A percentile compares a stretch with the other conserved stretches of the same genome.
These are phyloP conservation scores for Elsinoe necatrix DNA, from an alignment of 2,329 filamentous ascomycete species.

Conservation along the genomic window DNA sequence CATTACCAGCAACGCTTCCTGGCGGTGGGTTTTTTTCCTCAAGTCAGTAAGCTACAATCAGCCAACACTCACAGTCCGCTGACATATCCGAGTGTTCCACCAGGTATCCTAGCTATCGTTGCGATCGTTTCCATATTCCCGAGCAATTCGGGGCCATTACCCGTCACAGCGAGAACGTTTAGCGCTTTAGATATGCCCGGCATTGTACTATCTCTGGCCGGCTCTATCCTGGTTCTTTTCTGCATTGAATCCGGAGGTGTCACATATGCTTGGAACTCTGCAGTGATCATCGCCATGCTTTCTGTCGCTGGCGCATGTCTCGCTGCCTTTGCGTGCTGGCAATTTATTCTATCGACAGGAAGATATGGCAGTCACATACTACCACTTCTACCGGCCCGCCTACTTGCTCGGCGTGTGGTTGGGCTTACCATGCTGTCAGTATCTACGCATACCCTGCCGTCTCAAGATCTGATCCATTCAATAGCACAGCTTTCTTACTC, in stretches of 20 bases:
- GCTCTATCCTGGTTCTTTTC: not conserved
- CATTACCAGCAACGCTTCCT: conserved; percentile 32
- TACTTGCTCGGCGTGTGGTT: conserved; percentile 7
- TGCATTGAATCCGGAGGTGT: not conserved
- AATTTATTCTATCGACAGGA: conserved; percentile 3
- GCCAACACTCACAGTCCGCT: not conserved
- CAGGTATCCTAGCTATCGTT: conserved; percentile 7
- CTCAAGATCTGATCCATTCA: not conserved
- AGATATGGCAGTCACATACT: conserved; percentile 4
- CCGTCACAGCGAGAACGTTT: not conserved
- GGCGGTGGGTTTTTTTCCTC: conserved; percentile 42
- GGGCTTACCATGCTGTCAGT: conserved; percentile 9
- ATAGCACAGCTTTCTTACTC: conserved; percentile 11
- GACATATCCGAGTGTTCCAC: not conserved
- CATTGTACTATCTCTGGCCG: not conserved
- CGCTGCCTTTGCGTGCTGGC: conserved; percentile 7
- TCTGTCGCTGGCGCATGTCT: not conserved
- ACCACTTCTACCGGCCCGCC: conserved; percentile 2
- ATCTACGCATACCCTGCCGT: not conserved
- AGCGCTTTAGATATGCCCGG: conserved; percentile 10
- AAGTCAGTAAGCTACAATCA: conserved; percentile 18
- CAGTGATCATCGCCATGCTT: not conserved
- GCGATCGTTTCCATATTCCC: conserved; percentile 8
- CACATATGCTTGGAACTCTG: not conserved
- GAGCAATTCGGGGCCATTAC: not conserved